Evolutionary conservation across 768 basidiomycete genomes (phyloP).

Genomic region (Trametes cinnabarina): DNA sequence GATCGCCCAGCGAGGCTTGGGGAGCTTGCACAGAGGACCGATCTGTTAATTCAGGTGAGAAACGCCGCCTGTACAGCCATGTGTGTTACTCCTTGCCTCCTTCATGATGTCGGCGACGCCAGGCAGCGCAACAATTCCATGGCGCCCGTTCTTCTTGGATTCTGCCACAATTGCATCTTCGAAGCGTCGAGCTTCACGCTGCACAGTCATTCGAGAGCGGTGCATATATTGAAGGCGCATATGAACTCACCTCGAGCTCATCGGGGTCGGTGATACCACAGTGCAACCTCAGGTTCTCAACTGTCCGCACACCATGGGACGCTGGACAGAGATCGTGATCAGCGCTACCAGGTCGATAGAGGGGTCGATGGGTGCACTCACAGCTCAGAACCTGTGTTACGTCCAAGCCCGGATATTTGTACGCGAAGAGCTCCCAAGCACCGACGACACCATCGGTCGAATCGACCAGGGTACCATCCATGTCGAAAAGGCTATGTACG

Average conservation of each 20-base stretch:
- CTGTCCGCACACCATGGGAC: slow-evolving; percentile 80
- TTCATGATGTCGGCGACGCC: slow-evolving; percentile 63
- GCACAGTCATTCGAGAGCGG: background rate
- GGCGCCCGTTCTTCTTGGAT: slow-evolving; percentile 50
- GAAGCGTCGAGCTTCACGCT: slow-evolving; percentile 76
- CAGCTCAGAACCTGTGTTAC: slow-evolving; percentile 59
- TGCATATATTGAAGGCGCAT: background rate
- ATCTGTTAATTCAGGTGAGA: slow-evolving; percentile 12
- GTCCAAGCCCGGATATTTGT: slow-evolving; percentile 66
- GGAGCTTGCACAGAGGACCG: slow-evolving; percentile 27
- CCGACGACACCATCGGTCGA: slow-evolving; percentile 80
- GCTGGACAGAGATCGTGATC: slow-evolving; percentile 37
- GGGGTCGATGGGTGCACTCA: slow-evolving; percentile 35
- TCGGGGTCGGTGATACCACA: slow-evolving; percentile 67
- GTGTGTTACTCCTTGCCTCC: slow-evolving; percentile 39
- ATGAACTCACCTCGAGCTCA: slow-evolving; percentile 59
- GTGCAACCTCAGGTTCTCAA: slow-evolving; percentile 73
- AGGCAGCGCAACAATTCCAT: slow-evolving; percentile 69
- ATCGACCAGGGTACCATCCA: slow-evolving; percentile 82
- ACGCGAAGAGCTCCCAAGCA: slow-evolving; percentile 77
- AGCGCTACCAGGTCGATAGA: too few species aligned
- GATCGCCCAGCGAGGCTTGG: slow-evolving; percentile 79
- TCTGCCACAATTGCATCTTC: slow-evolving; percentile 74
- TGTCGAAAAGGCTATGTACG: slow-evolving; percentile 63
- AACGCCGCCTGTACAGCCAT: too few species aligned